Base-by-base conservation (phyloP, 768 basidiomycete species). In the Phanerochaete carnosa region DNA sequence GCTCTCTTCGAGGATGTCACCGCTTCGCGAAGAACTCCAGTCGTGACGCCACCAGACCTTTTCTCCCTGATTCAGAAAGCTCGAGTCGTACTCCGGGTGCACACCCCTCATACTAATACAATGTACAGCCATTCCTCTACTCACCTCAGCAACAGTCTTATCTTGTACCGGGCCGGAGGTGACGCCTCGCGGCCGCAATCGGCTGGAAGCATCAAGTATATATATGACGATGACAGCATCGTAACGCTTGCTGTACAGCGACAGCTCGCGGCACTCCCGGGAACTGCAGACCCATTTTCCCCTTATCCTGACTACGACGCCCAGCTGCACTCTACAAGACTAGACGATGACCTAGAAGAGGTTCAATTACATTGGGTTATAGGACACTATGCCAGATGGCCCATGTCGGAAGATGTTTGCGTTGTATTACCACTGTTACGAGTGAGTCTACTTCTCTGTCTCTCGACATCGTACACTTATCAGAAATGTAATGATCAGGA, bases 161-260 rank as follows among this genome's bases (percentile, higher is more conserved):
- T 61, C 2, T 22, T n/a, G 12, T 61, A 47, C 54, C 35, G 45
- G 23, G 29, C 22, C 13, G 28, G 53, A 4, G 28, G 30, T 16
- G 22, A 30, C 35, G 28, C 16, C 28, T 23, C 5, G 58, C 22
- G 37, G n/a, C 45, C 16, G 13, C 25, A 16, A 4, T 7, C 7
- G 12, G 50, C 25, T 7, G 59, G 59, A 25, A 49, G 59, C 54
- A 57, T 57, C 60, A 52, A 62, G 60, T 53, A 57, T 28, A 57
- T 57, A 30, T 57, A 39, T 47, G 46, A 37, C 22, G 12, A 28
- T n/a, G 35, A 19, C 26, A 26, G 12, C 16, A 3, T 7, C 8
- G 35, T 51, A 29, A 43, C 39, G 23, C 35, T 62, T 13, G 60
- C 55, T 1, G 49, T 62, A 5, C 60, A 57, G 29, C 23, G 30